Evolutionary conservation across 345 rosid genomes (phyloP), one percentile per base, ranked within the genome.

Genomic region (Pugionium dolabratum): DNA sequence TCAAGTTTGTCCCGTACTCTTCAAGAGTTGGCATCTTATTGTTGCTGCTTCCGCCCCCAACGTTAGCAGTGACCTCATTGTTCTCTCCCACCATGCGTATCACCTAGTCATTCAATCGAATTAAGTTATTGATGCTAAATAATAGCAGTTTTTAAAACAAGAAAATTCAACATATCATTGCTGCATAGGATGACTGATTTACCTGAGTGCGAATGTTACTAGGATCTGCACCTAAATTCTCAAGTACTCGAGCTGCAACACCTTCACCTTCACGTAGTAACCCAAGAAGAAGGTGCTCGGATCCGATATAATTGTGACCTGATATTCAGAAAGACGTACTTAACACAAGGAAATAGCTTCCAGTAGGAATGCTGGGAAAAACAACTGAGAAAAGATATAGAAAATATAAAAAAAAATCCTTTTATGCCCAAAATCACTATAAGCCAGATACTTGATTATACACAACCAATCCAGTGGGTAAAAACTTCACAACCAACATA

Each of bases 11-110:
- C 28, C 99, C 99, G 62, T 88, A 90, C 79, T 94, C 99, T 77
- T 94, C 99, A 56, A 94, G 95, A 5, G 99, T 94, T 9, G 99
- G 99, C 96, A 90, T 94, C 79, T 94, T 90, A 66, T 82, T 94
- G 80, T 76, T 81, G 59, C 95, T 80, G 64, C 84, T 74, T 66
- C 89, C 87, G 72, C 85, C 84, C 49, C 99, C 97, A 75, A 88
- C 86, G 79, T 84, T 79, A 64, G 96, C 92, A 45, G 91, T 84
- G 52, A 88, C 86, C 61, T 82, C 88, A 58, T 94, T 85, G 81
- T 88, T 89, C 85, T 94, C 99, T 32, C 97, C 99, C 40, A 94
- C 99, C 99, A 94, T 94, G 40, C 99, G 91, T 59, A 94, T 90
- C 51, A 94, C 99, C 99, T 94, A 74, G 56, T 58, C 70, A 63